Conservation (phyloP, 148 eudicot genomes). For the Pouteria glomerata region DNA sequence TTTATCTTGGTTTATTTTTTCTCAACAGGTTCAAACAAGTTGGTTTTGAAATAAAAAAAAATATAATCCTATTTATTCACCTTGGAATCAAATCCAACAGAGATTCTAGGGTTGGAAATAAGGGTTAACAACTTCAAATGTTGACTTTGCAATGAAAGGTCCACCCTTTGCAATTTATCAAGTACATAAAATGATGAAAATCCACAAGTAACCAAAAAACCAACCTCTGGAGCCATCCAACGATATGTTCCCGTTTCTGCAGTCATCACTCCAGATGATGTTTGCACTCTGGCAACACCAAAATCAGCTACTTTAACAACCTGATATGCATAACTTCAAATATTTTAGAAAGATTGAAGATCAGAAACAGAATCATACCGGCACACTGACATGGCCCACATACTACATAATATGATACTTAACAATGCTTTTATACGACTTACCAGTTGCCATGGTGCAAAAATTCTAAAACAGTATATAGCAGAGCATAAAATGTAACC, state of each 20-base stretch:
- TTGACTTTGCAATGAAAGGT: not conserved
- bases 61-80: not conserved
- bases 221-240: slow-evolving; percentile 71
- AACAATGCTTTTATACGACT: not conserved
- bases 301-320: slow-evolving; percentile 57
- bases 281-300: slow-evolving; percentile 58
- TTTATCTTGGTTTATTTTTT: no score
- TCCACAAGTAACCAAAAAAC: not conserved
- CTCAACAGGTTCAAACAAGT: no score
- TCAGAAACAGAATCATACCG: slow-evolving; percentile 1
- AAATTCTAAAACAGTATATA: not conserved
- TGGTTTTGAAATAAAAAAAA: not conserved
- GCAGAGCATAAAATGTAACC: not conserved
- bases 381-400: no score
- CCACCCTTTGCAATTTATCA: not conserved
- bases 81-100: not conserved
- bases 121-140: slow-evolving; percentile 7
- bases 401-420: not conserved
- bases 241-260: slow-evolving; percentile 67
- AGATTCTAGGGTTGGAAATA: not conserved
- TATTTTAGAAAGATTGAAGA: not conserved
- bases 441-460: not conserved
- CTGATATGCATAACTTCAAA: slow-evolving; percentile 18
- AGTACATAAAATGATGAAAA: not conserved
- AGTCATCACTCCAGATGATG: slow-evolving; percentile 48